Conservation (phyloP, 2,329 filamentous ascomycete genomes). For the Fusarium coicis region DNA sequence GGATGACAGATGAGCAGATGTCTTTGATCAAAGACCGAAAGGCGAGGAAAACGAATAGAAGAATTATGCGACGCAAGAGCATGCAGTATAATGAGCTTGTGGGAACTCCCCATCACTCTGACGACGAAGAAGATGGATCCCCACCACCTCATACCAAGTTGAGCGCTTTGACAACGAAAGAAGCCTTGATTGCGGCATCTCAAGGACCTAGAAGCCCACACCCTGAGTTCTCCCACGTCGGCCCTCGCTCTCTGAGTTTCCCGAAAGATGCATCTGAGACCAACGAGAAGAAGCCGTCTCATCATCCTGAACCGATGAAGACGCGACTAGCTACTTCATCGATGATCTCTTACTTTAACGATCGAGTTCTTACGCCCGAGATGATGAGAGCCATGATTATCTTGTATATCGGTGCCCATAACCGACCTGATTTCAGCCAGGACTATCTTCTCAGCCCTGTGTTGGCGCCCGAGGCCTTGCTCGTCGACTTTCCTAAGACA, state of each 20-base stretch:
- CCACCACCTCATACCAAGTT: constrained; percentile 22
- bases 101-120: constrained; percentile 83
- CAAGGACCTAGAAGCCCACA: constrained; percentile 50
- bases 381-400: constrained; percentile 99
- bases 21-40: constrained; percentile 86
- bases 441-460: constrained; percentile 93
- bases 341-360: constrained; percentile 99
- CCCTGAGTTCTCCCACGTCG: constrained; percentile 63
- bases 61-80: constrained; percentile 84
- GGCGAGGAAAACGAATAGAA: constrained; percentile 79
- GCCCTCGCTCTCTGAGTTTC: constrained; percentile 49
- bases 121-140: constrained; percentile 70
- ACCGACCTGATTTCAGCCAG: constrained; percentile 89
- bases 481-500: constrained; percentile 90
- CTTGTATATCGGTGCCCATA: constrained; percentile 92
- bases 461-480: constrained; percentile 83
- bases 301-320: constrained; percentile 69
- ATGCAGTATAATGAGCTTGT: constrained; percentile 88
- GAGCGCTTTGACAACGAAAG: constrained; percentile 5
- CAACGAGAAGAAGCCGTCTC: constrained; percentile 52
- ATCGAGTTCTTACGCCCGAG: constrained; percentile 92
- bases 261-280: constrained; percentile 29
- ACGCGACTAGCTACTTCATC: constrained; percentile 93
- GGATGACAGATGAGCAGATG: constrained; percentile 99
- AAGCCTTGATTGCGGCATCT: constrained; percentile 18